Conservation (phyloP, 2,329 filamentous ascomycete species). For the Stagonosporopsis tanaceti region DNA sequence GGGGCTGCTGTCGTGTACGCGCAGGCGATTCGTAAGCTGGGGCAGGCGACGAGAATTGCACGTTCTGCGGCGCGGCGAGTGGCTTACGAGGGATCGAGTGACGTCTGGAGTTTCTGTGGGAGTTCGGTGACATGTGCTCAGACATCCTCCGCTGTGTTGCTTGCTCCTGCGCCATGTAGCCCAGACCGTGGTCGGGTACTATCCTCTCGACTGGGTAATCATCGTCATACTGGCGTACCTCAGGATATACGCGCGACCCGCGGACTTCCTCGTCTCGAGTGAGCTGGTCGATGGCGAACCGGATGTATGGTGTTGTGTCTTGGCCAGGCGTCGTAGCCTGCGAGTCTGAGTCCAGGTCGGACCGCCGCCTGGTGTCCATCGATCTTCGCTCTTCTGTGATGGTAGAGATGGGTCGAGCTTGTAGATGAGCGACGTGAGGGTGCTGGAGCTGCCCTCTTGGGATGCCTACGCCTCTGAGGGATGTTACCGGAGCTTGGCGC, state of each 20-base stretch:
- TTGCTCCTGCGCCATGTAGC: constrained; percentile 48
- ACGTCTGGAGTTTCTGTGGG: constrained; percentile 22
- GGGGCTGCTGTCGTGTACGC: constrained; percentile 11
- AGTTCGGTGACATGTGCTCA: constrained; percentile 33
- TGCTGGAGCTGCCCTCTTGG: constrained; percentile 38
- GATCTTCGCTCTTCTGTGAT: constrained; percentile 44
- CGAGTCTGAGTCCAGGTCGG: constrained; percentile 45
- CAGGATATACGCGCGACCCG: constrained; percentile 60
- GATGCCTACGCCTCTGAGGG: constrained; percentile 43
- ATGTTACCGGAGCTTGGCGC: constrained; percentile 41
- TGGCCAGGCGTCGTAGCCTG: constrained; percentile 66
- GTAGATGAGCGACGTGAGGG: constrained; percentile 22
- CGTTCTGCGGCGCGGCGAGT: constrained; percentile 9
- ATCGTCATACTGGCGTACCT: constrained; percentile 34
- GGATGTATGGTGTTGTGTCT: constrained; percentile 87
- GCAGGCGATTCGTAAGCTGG: constrained; percentile 18
- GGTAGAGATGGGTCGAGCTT: constrained; percentile 41
- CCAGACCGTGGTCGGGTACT: constrained; percentile 51
- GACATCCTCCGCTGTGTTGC: constrained; percentile 40
- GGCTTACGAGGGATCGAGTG: constrained; percentile 20
- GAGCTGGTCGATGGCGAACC: constrained; percentile 87
- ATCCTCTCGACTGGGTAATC: constrained; percentile 62
- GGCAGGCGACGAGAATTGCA: constrained; percentile 16
- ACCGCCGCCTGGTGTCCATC: constrained; percentile 29
- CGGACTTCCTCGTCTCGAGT: constrained; percentile 74